Evolutionary conservation across 2,329 filamentous ascomycete genomes (phyloP), one percentile per base, ranked within the genome.

Genomic region (Fusarium drepaniforme): DNA sequence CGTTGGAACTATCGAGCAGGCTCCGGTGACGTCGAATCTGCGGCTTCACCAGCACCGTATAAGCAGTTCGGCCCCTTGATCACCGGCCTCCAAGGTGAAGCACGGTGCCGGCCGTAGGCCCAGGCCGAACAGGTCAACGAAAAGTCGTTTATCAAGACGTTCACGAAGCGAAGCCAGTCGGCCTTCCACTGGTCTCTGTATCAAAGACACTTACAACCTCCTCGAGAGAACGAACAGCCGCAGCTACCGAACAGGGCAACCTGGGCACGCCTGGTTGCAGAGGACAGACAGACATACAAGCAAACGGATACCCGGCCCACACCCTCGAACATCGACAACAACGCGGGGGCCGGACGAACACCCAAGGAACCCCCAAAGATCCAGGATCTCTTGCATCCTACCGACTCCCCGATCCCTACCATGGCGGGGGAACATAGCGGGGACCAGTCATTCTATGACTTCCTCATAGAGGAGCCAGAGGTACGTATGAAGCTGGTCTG

Each of bases 371-470:
- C 40, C 65, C 65, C 60, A 46, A 11, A 73, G 61, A 58, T 56
- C 67, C 63, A 53, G 51, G 57, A 63, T 71, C 63, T 60, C 64
- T 51, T 51, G 66, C 67, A 64, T 68, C 70, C 64, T 59, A 28
- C 53, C 70, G 37, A 59, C 40, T 35, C 35, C 68, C 59, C 42
- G 64, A 73, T 60, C 70, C 67, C 49, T 66, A 79, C 63, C 62
- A 79, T 79, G 77, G 73, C 76, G 66, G 76, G 70, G 56, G 76
- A 76, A 33, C 73, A 75, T 23, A 64, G 58, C 23, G 75, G 66
- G 64, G 77, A 79, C 56, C 73, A 75, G 75, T 77, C 78, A 70
- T 78, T 79, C 67, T 79, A 79, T 76, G 77, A 79, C 73, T 79
- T 79, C 71, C 70, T 79, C 76, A 78, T 79, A 68, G 77, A 79